phyloP scores from a whole-genome alignment of 2,329 filamentous ascomycete genomes.

The Ophiostoma ulmi region DNA sequence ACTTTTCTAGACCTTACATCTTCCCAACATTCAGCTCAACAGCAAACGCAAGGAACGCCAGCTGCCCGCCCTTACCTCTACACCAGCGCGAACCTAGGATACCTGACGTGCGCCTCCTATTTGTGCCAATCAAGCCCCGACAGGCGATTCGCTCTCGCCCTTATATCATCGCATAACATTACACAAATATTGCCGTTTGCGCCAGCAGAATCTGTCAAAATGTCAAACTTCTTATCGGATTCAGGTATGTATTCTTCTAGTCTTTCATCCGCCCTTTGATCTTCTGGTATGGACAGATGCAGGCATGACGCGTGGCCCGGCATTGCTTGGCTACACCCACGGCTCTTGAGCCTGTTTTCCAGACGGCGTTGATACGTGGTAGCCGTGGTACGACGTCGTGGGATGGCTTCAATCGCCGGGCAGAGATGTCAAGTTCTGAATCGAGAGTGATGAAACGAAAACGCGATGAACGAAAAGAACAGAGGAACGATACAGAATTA shows the following conservation, averaged over 20 bases:
- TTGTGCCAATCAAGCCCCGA: not conserved
- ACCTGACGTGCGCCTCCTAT: constrained; percentile 5
- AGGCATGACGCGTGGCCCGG: constrained; percentile 22
- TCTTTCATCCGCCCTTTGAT: not conserved
- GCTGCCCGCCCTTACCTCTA: not conserved
- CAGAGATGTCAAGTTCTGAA: not conserved
- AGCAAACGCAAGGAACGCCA: constrained; percentile 8
- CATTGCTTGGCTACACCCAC: constrained; percentile 16
- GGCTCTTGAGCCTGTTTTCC: constrained; percentile 11
- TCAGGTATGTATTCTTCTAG: constrained; percentile 23
- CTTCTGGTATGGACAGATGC: constrained; percentile 12
- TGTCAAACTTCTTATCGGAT: constrained; percentile 25
- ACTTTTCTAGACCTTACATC: not conserved
- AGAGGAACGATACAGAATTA: not conserved
- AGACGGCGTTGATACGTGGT: constrained; percentile 8
- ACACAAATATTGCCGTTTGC: not conserved
- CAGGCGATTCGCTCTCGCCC: not conserved
- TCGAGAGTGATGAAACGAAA: not conserved
- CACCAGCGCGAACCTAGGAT: not conserved
- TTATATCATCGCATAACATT: not conserved
- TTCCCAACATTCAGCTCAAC: not conserved
- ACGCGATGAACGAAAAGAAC: not conserved
- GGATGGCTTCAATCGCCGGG: not conserved
- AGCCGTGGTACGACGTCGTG: constrained; percentile 2
- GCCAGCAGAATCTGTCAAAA: constrained; percentile 18